Conservation (phyloP, 768 basidiomycete genomes). For the Leucogyrophana mollusca region DNA sequence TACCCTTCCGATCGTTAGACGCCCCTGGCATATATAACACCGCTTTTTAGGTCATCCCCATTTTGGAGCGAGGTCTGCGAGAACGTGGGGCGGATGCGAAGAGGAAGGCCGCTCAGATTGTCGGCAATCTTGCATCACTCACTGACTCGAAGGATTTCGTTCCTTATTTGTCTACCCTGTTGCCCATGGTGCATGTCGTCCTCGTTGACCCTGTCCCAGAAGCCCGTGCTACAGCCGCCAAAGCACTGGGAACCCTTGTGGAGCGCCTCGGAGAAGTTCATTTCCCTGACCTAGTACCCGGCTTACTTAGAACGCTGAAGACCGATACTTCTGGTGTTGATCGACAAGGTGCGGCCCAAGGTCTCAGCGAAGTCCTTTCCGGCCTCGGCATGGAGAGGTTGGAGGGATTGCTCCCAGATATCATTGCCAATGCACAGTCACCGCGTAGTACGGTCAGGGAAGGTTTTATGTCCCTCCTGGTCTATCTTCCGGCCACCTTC, state of each 20-base stretch:
- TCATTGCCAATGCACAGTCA: constrained; percentile 88
- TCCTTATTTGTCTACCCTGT: constrained; percentile 84
- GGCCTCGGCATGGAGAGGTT: constrained; percentile 97
- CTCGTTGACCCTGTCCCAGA: constrained; percentile 97
- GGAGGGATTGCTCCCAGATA: constrained; percentile 91
- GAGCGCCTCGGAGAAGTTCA: constrained; percentile 92
- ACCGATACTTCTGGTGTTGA: constrained; percentile 95
- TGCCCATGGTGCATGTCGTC: constrained; percentile 90
- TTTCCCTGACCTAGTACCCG: constrained; percentile 95
- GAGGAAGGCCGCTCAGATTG: constrained; percentile 93
- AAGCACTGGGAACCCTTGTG: constrained; percentile 93
- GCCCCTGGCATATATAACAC: constrained; percentile 4
- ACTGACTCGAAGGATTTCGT: constrained; percentile 92
- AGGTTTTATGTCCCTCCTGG: constrained; percentile 97
- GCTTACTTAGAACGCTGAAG: constrained; percentile 82
- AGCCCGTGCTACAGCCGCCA: constrained; percentile 95
- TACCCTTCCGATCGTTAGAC: constrained; percentile 6
- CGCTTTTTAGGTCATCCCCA: constrained; percentile 75
- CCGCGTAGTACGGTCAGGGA: constrained; percentile 90
- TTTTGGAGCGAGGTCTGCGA: constrained; percentile 88
- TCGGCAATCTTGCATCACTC: constrained; percentile 92
- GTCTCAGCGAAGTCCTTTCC: constrained; percentile 90
- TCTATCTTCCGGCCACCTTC: constrained; percentile 94
- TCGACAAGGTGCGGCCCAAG: constrained; percentile 96
- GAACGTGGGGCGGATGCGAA: constrained; percentile 94